Evolutionary conservation across 2,329 filamentous ascomycete genomes (phyloP).

Genomic region (Elsinoe ampelina): DNA sequence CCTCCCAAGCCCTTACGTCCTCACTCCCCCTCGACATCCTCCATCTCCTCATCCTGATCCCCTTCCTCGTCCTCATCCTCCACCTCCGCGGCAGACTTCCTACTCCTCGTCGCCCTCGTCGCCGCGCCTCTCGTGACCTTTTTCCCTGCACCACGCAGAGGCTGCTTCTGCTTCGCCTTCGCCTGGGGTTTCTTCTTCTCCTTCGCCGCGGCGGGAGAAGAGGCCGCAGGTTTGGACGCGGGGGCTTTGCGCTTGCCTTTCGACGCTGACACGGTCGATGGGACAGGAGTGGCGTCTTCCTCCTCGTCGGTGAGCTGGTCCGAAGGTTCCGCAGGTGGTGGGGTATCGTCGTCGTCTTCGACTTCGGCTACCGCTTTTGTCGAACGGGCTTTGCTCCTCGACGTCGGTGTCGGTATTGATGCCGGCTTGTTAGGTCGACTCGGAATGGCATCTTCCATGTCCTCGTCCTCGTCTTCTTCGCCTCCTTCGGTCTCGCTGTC

Average conservation of each 20-base stretch:
- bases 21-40: constrained; percentile 1
- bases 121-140: background rate
- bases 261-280: background rate
- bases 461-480: constrained; percentile 24
- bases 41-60: constrained; percentile 14
- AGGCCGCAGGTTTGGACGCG: too few relatives aligned
- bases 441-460: constrained; percentile 18
- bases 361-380: constrained; percentile 15
- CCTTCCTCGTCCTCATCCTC: constrained; percentile 11
- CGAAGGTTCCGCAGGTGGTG: too few relatives aligned
- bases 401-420: background rate
- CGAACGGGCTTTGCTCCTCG: constrained; percentile 16
- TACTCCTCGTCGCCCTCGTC: background rate
- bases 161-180: background rate
- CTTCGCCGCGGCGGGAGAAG: background rate
- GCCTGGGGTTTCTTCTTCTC: background rate
- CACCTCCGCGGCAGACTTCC: background rate
- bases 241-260: too few relatives aligned
- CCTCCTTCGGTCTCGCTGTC: constrained; percentile 32
- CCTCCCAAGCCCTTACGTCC: too few relatives aligned
- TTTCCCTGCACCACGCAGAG: background rate
- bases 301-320: constrained; percentile 16
- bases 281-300: constrained; percentile 11
- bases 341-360: constrained; percentile 9
- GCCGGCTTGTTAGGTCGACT: too few relatives aligned